Conservation (phyloP, 1,284 basidiomycete species). For the Ceratobasidium sp. region DNA sequence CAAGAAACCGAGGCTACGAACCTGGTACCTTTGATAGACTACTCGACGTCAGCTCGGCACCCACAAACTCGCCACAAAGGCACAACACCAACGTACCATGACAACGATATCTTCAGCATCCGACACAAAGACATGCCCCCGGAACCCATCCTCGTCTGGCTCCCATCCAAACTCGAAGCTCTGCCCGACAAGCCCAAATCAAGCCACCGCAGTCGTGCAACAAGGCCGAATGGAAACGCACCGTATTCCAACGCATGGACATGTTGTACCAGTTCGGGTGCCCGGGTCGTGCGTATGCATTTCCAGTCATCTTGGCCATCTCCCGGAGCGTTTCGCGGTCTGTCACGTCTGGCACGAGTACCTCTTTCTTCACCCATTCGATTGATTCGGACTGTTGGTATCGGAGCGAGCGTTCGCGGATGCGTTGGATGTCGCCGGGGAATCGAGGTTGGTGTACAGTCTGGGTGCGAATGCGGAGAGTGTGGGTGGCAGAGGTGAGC, state of each 20-base stretch:
- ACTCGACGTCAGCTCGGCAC: constrained; percentile 9
- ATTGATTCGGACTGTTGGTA: constrained; percentile 55
- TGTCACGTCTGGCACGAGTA: constrained; percentile 76
- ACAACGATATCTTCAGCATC: constrained; percentile 85
- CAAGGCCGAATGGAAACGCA: constrained; percentile 58
- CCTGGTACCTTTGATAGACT: constrained; percentile 45
- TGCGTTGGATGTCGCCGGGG: constrained; percentile 61
- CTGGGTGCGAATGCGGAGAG: constrained; percentile 59
- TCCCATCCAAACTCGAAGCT: constrained; percentile 93
- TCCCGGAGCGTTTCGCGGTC: constrained; percentile 85
- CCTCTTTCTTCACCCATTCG: constrained; percentile 48
- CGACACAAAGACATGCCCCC: constrained; percentile 89
- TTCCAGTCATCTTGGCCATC: constrained; percentile 89
- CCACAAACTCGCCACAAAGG: constrained; percentile 5
- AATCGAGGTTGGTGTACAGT: constrained; percentile 72
- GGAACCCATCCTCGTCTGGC: constrained; percentile 77
- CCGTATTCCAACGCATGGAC: constrained; percentile 77
- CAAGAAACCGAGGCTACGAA: not conserved
- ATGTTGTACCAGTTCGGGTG: constrained; percentile 86
- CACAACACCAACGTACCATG: constrained; percentile 56
- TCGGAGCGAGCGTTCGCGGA: constrained; percentile 64
- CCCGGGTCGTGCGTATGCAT: constrained; percentile 82
- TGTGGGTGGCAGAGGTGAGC: constrained; percentile 1
- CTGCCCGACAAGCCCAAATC: constrained; percentile 56
- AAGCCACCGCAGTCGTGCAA: constrained; percentile 5